Conservation (phyloP, 2,329 filamentous ascomycete species). For the Talaromyces sp. region DNA sequence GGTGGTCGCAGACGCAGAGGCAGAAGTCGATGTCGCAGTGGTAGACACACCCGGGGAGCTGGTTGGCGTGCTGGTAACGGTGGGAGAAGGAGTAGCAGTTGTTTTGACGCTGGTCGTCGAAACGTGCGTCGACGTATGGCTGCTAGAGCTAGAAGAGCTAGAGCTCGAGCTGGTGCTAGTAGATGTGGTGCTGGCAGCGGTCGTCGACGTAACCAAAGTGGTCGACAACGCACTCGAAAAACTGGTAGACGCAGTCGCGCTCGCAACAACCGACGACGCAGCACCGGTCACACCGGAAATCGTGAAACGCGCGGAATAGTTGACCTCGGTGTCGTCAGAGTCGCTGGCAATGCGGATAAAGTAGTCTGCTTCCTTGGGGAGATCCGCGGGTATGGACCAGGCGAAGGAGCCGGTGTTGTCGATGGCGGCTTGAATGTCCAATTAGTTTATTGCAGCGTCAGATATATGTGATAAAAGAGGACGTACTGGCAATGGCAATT, state of each 20-base stretch:
- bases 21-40: slow-evolving; percentile 16
- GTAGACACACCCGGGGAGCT: slow-evolving; percentile 10
- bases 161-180: slow-evolving; percentile 5
- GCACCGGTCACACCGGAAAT: slow-evolving; percentile 43
- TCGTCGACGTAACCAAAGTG: slow-evolving; percentile 8
- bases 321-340: slow-evolving; percentile 36
- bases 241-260: slow-evolving; percentile 20
- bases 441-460: background rate
- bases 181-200: slow-evolving; percentile 10
- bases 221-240: slow-evolving; percentile 15
- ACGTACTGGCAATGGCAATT: slow-evolving; percentile 40
- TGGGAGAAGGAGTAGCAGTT: background rate
- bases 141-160: background rate
- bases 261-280: slow-evolving; percentile 31
- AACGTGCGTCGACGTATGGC: background rate
- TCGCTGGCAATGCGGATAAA: slow-evolving; percentile 51
- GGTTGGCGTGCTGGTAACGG: slow-evolving; percentile 8
- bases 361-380: slow-evolving; percentile 44
- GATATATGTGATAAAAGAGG: background rate
- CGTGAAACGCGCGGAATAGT: slow-evolving; percentile 51
- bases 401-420: slow-evolving; percentile 46
- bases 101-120: background rate
- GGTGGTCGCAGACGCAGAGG: slow-evolving; percentile 13
- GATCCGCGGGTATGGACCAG: slow-evolving; percentile 40
- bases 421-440: slow-evolving; percentile 35